Base-by-base conservation (phyloP, 345 rosid genomes). In the Brassica rapa region DNA sequence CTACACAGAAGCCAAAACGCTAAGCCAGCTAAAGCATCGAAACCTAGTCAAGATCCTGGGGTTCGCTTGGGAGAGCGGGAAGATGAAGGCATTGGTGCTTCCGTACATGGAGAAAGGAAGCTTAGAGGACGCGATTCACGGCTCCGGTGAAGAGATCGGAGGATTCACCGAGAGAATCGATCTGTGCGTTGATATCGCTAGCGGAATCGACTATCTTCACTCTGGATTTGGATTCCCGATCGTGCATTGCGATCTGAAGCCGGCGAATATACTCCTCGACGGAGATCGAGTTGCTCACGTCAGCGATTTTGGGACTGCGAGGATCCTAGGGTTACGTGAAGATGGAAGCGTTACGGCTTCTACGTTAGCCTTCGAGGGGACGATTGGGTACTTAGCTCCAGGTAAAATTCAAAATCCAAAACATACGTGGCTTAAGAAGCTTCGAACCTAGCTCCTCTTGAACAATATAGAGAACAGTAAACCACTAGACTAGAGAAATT, bases 291-390 rank as follows among this genome's bases (percentile, higher is more conserved):
- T 84, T 8, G 91, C 93, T 27, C 92, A 89, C 77, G 97, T 92
- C n/a, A 88, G 98, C 24, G 98, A 94, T 79, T 94, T 94, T n/a
- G 98, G 98, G 56, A 94, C 98, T 15, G 93, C 97, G 68, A 85
- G 94, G 53, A 90, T 94, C 64, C 84, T 92, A 29, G 92, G 88
- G 62, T 49, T 88, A 55, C 90, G 86, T 55, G 84, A 88, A 19
- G 88, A 83, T 64, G 90, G 85, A 55, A 85, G 73, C 46, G 85
- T 77, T 68, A 70, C 83, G n/a, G 83, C 87, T 15, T 74, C 92
- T 16, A 68, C 92, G 5, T 83, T 88, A 66, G 89, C 92, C 37
- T 91, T 94, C 71, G 74, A 89, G 74, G 98, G 97, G 85, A 94
- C 97, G 4, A 84, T 92, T 15, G 98, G 98, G 73, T 94, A 94